Base-by-base conservation (phyloP, 371 early-diverging fungal species). In the Saksenaea oblongispora region DNA sequence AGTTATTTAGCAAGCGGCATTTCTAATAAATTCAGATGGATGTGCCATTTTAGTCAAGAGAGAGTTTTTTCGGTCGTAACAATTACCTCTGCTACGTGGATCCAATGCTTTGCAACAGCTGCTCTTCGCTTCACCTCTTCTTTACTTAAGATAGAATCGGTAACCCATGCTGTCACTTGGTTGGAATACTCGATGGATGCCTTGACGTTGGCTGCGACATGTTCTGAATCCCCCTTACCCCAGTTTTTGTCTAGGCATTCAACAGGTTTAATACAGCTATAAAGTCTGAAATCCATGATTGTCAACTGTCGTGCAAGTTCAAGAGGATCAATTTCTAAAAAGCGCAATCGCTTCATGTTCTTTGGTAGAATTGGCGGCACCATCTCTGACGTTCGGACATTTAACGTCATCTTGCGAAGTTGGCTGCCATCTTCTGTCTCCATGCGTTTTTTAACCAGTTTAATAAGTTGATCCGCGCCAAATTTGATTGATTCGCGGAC, bases 291-390 rank as follows among this genome's bases (percentile, higher is more conserved):
- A 67, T 93, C 91, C 71, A 93, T 85, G 31, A 96, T 68, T 0
- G 95, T 94, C 63, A 96, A 70, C 73, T 96, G 95, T 26, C 96
- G 73, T 0, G 96, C 96, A 4, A 95, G 51, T 71, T 96, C 96
- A 34, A 89, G 72, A 1, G 95, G 92, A 69, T 94, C 92, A 13
- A 95, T 66, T 42, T 95, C 95, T 42, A 84, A 54, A 34, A 95
- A 76, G 31, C 82, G 68, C 26, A 80, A 60, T 42, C 77, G 82
- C 59, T 85, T 88, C 69, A 91, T 70, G 55, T 83, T 87, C 56
- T 85, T 87, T 3, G 93, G 93, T 34, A 91, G 67, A 27, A 93
- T 89, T 1, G 93, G 85, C 22, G 78, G 74, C 3, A 93, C 90
- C 60, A 93, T 87, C 15, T 82, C 84, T 1, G 74, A 75, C 1